Base-by-base conservation (phyloP, 148 eudicot species). In the Spergularia marina region DNA sequence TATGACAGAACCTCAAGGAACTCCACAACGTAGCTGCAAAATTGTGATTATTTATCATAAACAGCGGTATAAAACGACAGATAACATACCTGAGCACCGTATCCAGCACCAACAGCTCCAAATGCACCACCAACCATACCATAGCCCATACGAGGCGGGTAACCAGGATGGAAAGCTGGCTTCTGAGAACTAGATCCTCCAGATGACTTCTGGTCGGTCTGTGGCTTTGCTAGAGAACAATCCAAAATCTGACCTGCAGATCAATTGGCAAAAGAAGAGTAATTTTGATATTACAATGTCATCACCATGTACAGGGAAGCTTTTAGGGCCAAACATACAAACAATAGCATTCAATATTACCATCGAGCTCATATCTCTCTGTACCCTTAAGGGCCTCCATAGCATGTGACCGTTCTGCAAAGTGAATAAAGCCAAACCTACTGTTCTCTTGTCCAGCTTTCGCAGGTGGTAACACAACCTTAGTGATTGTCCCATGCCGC, bases 191-290 rank as follows among this genome's bases (percentile, higher is more conserved):
- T 85, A 80, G 90, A 47, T 76, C 84, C 90, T 66, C 89, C 87
- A 72, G 86, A 68, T 25, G 88, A 71, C 81, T 86, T 94, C 81
- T 89, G 98, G 64, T 94, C 98, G 66, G 89, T 88, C 76, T 89
- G 98, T 70, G 97, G 98, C 81, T 94, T 94, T 66, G 98, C 98
- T 81, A 94, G 89, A 51, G 96, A 94, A 83, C 97, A 94, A 74
- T 94, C 96, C 81, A 90, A 77, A 59, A 80, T 80, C 84, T 90
- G 91, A 68, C 97, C 98, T 94, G 81, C 15, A 78, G 77, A 70
- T 54, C 72, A 70, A 57, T 49, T 13, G 41, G 41, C 53, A 20
- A 54, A 70, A 70, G 54, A 52, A 41, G 4, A 54, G 53, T 7
- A 15, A 53, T 52, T 18, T 21, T 25, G 73, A 25, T 15, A 53